Conservation (phyloP, 257 asterid genomes). For the Capsicum baccatum region DNA sequence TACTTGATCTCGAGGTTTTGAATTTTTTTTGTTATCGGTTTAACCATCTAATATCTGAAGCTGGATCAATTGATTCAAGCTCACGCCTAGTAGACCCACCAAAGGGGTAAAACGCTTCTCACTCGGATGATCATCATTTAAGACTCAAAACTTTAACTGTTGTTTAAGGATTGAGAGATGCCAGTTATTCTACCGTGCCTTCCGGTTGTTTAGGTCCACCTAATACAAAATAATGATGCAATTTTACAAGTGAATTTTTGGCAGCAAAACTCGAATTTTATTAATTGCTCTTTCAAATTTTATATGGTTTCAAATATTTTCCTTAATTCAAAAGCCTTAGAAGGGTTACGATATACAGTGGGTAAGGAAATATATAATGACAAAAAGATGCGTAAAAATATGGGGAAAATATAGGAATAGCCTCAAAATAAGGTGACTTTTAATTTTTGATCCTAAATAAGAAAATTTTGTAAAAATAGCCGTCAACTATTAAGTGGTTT, state of each 20-base stretch:
- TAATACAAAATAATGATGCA: background rate
- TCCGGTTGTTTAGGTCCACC: background rate
- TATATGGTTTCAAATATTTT: background rate
- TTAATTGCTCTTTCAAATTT: background rate
- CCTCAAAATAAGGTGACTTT: no score
- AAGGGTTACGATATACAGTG: no score
- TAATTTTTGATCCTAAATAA: no score
- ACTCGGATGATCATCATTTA: background rate
- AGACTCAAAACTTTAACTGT: background rate
- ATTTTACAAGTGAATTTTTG: background rate
- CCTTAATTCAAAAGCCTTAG: no score
- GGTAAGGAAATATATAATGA: no score
- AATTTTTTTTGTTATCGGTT: background rate
- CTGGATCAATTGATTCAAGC: background rate
- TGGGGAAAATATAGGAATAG: no score
- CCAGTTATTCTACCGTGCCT: background rate
- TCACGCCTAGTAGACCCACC: background rate
- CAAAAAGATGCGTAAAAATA: no score
- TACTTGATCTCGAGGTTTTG: background rate
- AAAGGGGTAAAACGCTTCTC: background rate
- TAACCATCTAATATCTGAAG: background rate
- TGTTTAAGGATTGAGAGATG: background rate
- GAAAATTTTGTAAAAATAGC: no score
- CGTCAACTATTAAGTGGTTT: no score
- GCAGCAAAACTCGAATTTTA: background rate